phyloP scores from a whole-genome alignment of 2,329 filamentous ascomycete genomes.

The Leptosphaerulina australis region DNA sequence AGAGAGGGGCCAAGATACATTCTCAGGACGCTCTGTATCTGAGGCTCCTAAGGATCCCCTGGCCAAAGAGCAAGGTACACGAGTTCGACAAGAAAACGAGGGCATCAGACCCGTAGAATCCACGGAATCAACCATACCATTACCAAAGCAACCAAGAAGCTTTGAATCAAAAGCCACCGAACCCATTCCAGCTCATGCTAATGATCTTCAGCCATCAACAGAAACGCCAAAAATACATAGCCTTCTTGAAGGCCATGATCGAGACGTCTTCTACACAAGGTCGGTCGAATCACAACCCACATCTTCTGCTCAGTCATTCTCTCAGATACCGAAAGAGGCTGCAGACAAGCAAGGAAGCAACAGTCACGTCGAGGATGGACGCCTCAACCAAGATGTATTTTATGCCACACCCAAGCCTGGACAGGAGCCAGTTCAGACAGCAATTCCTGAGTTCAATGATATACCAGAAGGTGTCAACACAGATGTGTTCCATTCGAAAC shows the following conservation, averaged over 20 bases:
- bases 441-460: slow-evolving; percentile 50
- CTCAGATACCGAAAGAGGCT: slow-evolving; percentile 61
- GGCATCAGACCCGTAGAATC: slow-evolving; percentile 49
- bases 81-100: slow-evolving; percentile 24
- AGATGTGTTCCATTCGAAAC: slow-evolving; percentile 66
- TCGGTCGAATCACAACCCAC: slow-evolving; percentile 55
- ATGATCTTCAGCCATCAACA: slow-evolving; percentile 50
- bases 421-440: slow-evolving; percentile 36
- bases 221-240: slow-evolving; percentile 31
- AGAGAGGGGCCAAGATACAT: slow-evolving; percentile 44
- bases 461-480: slow-evolving; percentile 64
- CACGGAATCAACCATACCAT: slow-evolving; percentile 50
- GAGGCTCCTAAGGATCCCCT: slow-evolving; percentile 49
- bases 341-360: slow-evolving; percentile 55
- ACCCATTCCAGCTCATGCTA: slow-evolving; percentile 59
- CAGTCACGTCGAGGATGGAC: slow-evolving; percentile 49
- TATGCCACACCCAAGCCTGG: slow-evolving; percentile 47
- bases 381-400: slow-evolving; percentile 63
- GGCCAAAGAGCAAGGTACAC: slow-evolving; percentile 31
- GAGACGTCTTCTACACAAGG: slow-evolving; percentile 63
- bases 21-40: slow-evolving; percentile 37
- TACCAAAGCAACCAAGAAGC: slow-evolving; percentile 36
- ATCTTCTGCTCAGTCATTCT: slow-evolving; percentile 59
- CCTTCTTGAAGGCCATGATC: slow-evolving; percentile 51
- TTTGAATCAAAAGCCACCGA: slow-evolving; percentile 56